Evolutionary conservation across 1,139 yeast species (phyloP).

Genomic region (Taphrina betulina): DNA sequence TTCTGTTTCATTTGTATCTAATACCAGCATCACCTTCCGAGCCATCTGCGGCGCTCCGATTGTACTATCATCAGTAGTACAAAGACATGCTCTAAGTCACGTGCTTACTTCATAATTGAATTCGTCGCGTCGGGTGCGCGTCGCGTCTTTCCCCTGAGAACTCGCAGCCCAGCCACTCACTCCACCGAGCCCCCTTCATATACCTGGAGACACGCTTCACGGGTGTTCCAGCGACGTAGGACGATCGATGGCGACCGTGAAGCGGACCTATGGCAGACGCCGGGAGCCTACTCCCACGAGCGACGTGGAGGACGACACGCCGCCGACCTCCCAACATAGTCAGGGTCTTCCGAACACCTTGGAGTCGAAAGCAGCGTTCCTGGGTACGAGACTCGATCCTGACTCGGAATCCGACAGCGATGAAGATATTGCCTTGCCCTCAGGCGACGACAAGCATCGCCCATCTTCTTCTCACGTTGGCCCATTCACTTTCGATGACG

Average conservation of each 20-base stretch:
- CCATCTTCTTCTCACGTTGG: neutral
- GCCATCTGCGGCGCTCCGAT: no score
- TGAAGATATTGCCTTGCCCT: conserved; percentile 5
- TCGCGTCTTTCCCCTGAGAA: no score
- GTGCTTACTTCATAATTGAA: no score
- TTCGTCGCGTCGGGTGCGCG: no score
- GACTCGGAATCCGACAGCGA: no score
- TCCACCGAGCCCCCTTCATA: no score
- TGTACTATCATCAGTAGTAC: no score
- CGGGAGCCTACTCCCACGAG: neutral
- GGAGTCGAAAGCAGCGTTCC: conserved; percentile 4
- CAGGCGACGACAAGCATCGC: neutral
- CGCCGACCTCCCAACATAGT: conserved; percentile 10
- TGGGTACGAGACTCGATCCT: conserved; percentile 14
- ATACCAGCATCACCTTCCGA: no score
- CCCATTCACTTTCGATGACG: neutral
- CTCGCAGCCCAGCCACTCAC: no score
- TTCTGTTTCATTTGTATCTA: no score
- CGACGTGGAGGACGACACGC: conserved; percentile 6
- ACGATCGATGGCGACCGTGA: neutral
- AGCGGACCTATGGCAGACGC: conserved; percentile 8
- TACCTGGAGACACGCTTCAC: no score
- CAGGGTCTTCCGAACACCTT: conserved; percentile 1
- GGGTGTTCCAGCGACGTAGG: neutral
- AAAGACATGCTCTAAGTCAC: no score